These are phyloP conservation scores for Serpula lacrymans DNA, from an alignment of 768 basidiomycete genomes.

Conservation along the genomic window DNA sequence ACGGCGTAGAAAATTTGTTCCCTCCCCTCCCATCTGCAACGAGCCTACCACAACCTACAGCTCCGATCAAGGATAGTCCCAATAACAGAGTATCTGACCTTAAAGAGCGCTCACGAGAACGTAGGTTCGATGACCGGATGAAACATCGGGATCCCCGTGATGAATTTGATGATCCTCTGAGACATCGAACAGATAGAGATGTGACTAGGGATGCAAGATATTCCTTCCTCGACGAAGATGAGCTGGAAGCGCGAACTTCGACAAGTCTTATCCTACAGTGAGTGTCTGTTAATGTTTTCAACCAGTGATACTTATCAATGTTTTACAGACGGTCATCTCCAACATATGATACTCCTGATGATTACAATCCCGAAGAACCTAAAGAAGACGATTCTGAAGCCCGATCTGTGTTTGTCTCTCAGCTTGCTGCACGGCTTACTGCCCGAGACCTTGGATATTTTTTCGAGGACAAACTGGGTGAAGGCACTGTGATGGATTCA, in stretches of 20 bases:
- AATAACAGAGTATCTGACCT: constrained; percentile 41
- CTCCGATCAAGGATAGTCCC: constrained; percentile 48
- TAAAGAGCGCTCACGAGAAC: constrained; percentile 52
- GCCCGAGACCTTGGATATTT: constrained; percentile 97
- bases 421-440: constrained; percentile 94
- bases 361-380: constrained; percentile 81
- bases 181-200: constrained; percentile 41
- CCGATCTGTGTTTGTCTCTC: constrained; percentile 97
- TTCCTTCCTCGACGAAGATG: constrained; percentile 30
- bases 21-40: constrained; percentile 46
- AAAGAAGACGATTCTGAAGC: constrained; percentile 97
- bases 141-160: constrained; percentile 46
- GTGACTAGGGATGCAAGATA: constrained; percentile 41
- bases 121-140: constrained; percentile 45
- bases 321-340: constrained; percentile 63
- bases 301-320: constrained; percentile 6
- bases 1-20: constrained; percentile 42
- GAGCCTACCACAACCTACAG: constrained; percentile 40
- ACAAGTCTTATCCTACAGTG: constrained; percentile 20
- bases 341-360: constrained; percentile 65
- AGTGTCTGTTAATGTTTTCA: constrained; percentile 7
- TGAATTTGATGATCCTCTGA: constrained; percentile 57
- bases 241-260: constrained; percentile 32
- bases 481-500: constrained; percentile 92
- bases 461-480: constrained; percentile 96